Evolutionary conservation across 202 grass and related monocot genomes (phyloP), one percentile per base, ranked within the genome.

Genomic region (Cymbopogon flexuosus): DNA sequence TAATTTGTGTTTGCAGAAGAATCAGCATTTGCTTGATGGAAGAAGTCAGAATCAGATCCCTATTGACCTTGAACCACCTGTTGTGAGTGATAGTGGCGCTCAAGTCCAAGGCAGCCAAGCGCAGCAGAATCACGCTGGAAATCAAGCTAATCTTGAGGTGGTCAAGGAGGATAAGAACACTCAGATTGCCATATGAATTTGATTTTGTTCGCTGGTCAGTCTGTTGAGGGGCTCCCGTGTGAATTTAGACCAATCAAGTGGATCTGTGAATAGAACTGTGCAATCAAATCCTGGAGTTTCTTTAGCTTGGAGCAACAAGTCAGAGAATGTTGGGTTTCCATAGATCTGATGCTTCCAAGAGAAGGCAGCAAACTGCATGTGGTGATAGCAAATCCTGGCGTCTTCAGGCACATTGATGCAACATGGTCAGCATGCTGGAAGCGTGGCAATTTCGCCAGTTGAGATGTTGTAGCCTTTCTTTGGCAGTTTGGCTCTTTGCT

Each of bases 381-480:
- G 37, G 78, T 70, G 79, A 77, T 78, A 84, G 92, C 58, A 89
- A 76, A 79, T 83, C 85, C 45, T 85, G 47, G 47, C 87, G 29
- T 78, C 81, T 82, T 86, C 87, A 80, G 62, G 61, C 89, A 77
- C 87, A 88, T 70, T 73, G 65, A 73, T 84, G 72, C 88, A 86
- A 58, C 82, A 80, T 60, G 87, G 87, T 71, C 47, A 84, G 66
- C 82, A 90, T 90, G 41, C 35, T 75, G 68, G 79, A 62, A 86
- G 43, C 75, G 77, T 89, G 47, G 79, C 90, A 80, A 88, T 94
- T 93, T 98, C 90, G 58, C 90, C 90, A 45, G 76, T 79, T 65
- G 95, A 98, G 85, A 93, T 98, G 88, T 91, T 91, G 51, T 71
- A 87, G 21, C 93, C 83, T 75, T 88, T 94, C 41, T 97, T 94